Evolutionary conservation across 148 eudicot genomes (phyloP), one percentile per base, ranked within the genome.

Genomic region (Dysphania ambrosioides): DNA sequence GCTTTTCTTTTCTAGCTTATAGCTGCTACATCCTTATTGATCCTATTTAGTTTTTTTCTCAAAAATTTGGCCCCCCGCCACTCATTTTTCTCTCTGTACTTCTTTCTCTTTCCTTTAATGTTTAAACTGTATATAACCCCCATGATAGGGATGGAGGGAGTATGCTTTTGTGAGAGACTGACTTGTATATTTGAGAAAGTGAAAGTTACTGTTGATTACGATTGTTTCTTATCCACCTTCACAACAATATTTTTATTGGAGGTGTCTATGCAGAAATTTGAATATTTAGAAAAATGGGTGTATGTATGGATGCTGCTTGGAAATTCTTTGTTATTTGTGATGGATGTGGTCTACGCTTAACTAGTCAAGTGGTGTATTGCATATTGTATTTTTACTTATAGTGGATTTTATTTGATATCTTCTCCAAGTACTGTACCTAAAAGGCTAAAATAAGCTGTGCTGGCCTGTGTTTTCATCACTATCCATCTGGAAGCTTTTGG

Each of bases 271-370:
- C 23, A 15, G 19, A 49, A 12, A 24, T 24, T n/a, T 35, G 41
- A 13, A 44, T n/a, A n/a, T 9, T 72, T 13, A 21, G 31, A 30
- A 55, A 55, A 56, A 0, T n/a, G 49, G 15, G n/a, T 38, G 38
- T 53, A 32, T 35, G 27, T 63, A n/a, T 41, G n/a, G 60, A 49
- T 63, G 58, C 66, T 2, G 38, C 26, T 30, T 60, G 29, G 31
- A 59, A 51, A 27, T 42, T 73, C 56, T 29, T 58, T 41, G 41
- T 73, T 30, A 11, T 12, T n/a, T 11, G 63, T 77, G 15, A 51
- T 71, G 60, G 8, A 19, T 23, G 67, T 34, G 7, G 16, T 9
- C 29, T 26, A 47, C 24, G 38, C 38, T 5, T 61, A 36, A 36
- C 36, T 3, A 42, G 26, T 21, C 5, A 41, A 3, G 19, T 26